A percentile compares a stretch with the other conserved stretches of the same genome.
phyloP scores from a whole-genome alignment of 163 green algal genomes.

The Scenedesmus sp. region DNA sequence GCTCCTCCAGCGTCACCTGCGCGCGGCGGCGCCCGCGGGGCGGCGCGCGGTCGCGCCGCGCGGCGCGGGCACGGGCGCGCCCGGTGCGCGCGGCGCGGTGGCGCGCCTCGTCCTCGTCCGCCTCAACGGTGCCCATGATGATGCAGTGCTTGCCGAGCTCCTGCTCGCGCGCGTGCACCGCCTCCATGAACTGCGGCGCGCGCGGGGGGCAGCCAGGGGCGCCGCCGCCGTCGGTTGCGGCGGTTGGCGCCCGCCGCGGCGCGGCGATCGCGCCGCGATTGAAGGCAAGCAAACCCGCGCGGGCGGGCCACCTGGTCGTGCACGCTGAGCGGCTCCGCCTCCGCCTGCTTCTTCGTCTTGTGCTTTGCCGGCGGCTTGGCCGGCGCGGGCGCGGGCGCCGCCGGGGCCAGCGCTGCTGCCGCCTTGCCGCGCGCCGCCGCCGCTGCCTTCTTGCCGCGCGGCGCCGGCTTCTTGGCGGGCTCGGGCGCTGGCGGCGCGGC shows the following conservation, averaged over 20 bases:
- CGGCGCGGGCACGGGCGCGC: no score
- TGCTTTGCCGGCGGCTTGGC: constrained; percentile 12
- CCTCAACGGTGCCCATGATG: constrained; percentile 16
- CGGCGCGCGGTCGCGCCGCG: no score
- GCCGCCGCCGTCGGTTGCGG: neutral
- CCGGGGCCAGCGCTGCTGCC: constrained; percentile 1
- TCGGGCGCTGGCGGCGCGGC: no score
- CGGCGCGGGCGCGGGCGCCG: neutral
- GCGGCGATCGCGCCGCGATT: no score
- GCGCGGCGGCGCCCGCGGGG: no score
- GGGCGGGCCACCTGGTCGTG: no score
- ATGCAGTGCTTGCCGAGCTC: constrained; percentile 30
- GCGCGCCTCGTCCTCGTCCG: constrained; percentile 33
- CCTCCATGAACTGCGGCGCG: constrained; percentile 29
- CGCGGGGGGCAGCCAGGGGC: neutral
- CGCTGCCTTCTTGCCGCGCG: no score
- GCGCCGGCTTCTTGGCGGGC: no score
- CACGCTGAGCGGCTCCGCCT: neutral
- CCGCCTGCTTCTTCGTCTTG: neutral
- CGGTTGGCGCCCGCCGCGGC: neutral
- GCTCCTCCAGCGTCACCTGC: constrained; percentile 28
- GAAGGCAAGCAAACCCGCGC: no score
- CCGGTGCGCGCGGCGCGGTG: no score
- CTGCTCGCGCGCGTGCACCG: neutral
- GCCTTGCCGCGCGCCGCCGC: constrained; percentile 1